A percentile compares a stretch with the other conserved stretches of the same genome.
phyloP scores from a whole-genome alignment of 176 grass and related monocot genomes.

The Musa schizocarpa region DNA sequence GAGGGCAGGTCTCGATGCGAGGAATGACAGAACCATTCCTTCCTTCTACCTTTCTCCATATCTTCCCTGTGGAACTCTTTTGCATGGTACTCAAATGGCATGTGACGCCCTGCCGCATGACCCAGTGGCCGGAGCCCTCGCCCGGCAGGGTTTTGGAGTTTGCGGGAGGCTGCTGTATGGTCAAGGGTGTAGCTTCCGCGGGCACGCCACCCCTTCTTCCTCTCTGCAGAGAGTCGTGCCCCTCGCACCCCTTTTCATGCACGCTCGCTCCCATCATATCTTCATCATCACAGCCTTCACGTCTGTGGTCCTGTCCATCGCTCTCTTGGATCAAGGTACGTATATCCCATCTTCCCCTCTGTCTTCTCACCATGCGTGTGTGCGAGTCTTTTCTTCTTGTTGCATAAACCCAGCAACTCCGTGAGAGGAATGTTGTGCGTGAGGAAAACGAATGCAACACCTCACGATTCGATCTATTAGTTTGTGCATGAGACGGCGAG shows the following conservation, averaged over 20 bases:
- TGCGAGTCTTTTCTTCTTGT: too few species aligned
- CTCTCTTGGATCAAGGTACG: neutral
- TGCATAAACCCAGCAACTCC: too few species aligned
- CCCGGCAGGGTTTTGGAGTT: neutral
- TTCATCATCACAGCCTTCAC: constrained; percentile 6
- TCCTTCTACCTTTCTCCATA: neutral
- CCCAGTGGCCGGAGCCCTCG: neutral
- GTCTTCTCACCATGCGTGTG: neutral
- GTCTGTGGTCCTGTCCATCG: neutral
- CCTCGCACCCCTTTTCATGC: neutral
- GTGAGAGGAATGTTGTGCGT: too few species aligned
- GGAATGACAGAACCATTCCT: too few species aligned
- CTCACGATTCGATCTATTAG: too few species aligned
- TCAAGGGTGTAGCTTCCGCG: neutral
- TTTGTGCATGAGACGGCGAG: too few species aligned
- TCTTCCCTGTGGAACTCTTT: neutral
- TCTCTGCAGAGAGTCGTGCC: neutral
- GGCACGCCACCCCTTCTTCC: neutral
- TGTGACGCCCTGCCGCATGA: too few species aligned
- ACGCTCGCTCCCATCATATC: neutral
- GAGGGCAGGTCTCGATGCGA: too few species aligned
- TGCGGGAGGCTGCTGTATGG: neutral
- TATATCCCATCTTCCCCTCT: neutral
- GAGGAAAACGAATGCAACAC: too few species aligned
- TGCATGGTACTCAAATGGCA: constrained; percentile 14